These are phyloP conservation scores for Tetraselmis chui DNA, from an alignment of 139 green algal genomes.

Conservation along the genomic window DNA sequence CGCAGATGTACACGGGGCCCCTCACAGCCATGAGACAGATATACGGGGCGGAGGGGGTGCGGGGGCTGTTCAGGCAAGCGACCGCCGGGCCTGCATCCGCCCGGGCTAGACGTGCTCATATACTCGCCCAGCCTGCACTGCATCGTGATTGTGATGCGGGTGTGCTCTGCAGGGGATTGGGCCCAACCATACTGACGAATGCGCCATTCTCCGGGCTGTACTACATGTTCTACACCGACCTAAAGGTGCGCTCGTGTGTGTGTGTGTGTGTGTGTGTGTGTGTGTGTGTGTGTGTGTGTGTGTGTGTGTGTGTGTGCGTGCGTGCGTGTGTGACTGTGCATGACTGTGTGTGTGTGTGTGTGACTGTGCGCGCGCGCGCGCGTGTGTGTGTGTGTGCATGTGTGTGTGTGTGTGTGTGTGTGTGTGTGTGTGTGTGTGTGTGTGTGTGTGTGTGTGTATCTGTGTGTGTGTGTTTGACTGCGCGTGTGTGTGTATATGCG, in stretches of 20 bases:
- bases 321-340: slow-evolving; percentile 1
- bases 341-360: slow-evolving; percentile 2
- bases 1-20: not conserved
- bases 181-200: slow-evolving; percentile 76
- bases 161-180: slow-evolving; percentile 64
- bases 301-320: slow-evolving; percentile 3
- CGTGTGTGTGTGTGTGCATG: too few species aligned
- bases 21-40: not conserved
- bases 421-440: slow-evolving; percentile 2
- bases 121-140: too few species aligned
- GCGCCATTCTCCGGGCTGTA: slow-evolving; percentile 91
- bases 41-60: not conserved
- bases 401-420: not conserved
- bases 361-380: not conserved
- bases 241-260: slow-evolving; percentile 12
- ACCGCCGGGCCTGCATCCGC: not conserved
- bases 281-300: too few species aligned
- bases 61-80: not conserved
- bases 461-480: not conserved
- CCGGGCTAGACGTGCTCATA: not conserved
- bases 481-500: too few species aligned
- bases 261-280: not conserved
- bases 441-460: slow-evolving; percentile 1
- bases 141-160: too few species aligned
- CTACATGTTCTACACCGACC: slow-evolving; percentile 83